Percentiles rank a stretch among this genome's conserved stretches.
These are phyloP conservation scores for Metarhizium robertsii DNA, from an alignment of 2,329 filamentous ascomycete species.

Conservation along the genomic window DNA sequence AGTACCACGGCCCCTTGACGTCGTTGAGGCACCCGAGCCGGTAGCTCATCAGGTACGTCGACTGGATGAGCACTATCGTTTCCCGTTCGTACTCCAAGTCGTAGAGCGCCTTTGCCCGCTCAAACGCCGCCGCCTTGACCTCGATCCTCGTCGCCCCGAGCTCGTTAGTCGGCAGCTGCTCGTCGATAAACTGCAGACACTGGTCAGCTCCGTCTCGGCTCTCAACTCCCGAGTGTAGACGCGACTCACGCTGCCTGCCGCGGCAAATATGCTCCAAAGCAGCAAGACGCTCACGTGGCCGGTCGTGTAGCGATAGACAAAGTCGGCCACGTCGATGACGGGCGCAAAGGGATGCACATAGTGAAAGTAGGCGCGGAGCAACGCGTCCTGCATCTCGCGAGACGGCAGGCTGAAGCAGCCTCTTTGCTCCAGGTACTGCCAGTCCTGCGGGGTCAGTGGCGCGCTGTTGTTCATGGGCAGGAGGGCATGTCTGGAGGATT, in stretches of 20 bases:
- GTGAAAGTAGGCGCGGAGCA: slow-evolving; percentile 15
- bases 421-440: neutral
- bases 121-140: slow-evolving; percentile 9
- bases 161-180: neutral
- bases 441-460: neutral
- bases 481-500: neutral
- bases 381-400: slow-evolving; percentile 5
- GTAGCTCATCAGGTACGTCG: slow-evolving; percentile 30
- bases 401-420: slow-evolving; percentile 12
- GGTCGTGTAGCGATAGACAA: slow-evolving; percentile 10
- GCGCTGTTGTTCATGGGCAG: neutral
- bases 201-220: neutral
- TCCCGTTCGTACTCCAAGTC: slow-evolving; percentile 26
- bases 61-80: slow-evolving; percentile 30
- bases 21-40: slow-evolving; percentile 32
- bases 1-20: slow-evolving; percentile 33
- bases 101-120: slow-evolving; percentile 13
- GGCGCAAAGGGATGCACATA: slow-evolving; percentile 17
- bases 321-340: slow-evolving; percentile 12
- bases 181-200: slow-evolving; percentile 6
- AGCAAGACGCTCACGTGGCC: slow-evolving; percentile 11
- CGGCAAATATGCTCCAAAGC: slow-evolving; percentile 21
- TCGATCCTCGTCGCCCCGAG: slow-evolving; percentile 1
- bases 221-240: no score
- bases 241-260: slow-evolving; percentile 19